phyloP scores from a whole-genome alignment of 495 filamentous ascomycete genomes.

The Achaetomiella virescens region DNA sequence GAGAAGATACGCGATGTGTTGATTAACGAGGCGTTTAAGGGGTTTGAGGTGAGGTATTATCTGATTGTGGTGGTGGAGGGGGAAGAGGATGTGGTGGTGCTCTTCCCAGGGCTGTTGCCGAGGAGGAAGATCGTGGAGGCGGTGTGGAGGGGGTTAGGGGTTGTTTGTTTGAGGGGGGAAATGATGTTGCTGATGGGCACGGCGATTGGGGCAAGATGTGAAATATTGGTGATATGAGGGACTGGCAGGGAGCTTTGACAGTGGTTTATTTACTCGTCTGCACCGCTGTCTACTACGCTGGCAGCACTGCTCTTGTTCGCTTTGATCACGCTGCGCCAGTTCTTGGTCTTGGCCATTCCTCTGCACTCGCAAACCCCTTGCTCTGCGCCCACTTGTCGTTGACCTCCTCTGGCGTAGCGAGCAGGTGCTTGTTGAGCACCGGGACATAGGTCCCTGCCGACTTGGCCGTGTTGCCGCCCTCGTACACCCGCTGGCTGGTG shows the following conservation, averaged over 20 bases:
- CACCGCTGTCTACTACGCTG: slow-evolving; percentile 17
- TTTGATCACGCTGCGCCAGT: slow-evolving; percentile 31
- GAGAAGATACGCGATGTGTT: slow-evolving; percentile 85
- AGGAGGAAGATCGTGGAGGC: slow-evolving; percentile 63
- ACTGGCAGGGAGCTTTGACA: background rate
- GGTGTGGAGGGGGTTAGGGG: slow-evolving; percentile 77
- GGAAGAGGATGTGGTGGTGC: slow-evolving; percentile 81
- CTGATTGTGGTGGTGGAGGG: slow-evolving; percentile 86
- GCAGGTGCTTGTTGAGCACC: slow-evolving; percentile 57
- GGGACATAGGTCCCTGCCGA: slow-evolving; percentile 63
- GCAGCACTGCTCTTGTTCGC: slow-evolving; percentile 20
- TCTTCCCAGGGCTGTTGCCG: slow-evolving; percentile 80
- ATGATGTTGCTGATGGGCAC: too few species aligned
- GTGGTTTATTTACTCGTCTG: slow-evolving; percentile 1
- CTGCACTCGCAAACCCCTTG: slow-evolving; percentile 53
- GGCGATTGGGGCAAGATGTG: background rate
- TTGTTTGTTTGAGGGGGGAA: slow-evolving; percentile 65
- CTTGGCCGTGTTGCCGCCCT: slow-evolving; percentile 57
- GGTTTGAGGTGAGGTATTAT: slow-evolving; percentile 88
- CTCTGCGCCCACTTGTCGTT: slow-evolving; percentile 71
- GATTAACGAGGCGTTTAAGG: slow-evolving; percentile 91
- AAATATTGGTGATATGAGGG: background rate
- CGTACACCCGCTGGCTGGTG: slow-evolving; percentile 56
- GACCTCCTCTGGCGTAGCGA: slow-evolving; percentile 60
- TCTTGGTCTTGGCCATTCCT: slow-evolving; percentile 34